phyloP scores from a whole-genome alignment of 305 asterid species.

The Withania somnifera region DNA sequence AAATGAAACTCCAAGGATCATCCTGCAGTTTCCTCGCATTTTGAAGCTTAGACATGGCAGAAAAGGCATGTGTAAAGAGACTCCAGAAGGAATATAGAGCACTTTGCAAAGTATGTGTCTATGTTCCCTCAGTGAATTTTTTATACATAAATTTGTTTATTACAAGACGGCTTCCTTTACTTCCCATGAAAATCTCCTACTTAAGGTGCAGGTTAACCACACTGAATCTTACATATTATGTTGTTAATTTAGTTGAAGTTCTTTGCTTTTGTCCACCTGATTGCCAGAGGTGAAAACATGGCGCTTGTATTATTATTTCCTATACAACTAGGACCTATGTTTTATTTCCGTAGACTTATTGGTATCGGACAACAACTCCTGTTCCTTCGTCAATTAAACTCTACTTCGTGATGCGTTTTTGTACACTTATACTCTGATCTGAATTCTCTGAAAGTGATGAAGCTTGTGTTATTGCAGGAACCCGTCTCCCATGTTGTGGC shows the following conservation, averaged over 20 bases:
- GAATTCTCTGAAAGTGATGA: neutral
- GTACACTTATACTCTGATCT: neutral
- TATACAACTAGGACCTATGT: neutral
- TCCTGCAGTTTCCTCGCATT: neutral
- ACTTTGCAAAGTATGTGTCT: slow-evolving; percentile 58
- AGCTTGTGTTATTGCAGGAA: slow-evolving; percentile 33
- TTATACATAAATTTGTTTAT: neutral
- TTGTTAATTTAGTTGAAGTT: neutral
- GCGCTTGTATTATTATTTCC: neutral
- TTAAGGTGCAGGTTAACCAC: neutral
- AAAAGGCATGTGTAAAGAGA: slow-evolving; percentile 76
- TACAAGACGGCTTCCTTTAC: neutral
- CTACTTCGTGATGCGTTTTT: neutral
- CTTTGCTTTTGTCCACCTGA: neutral
- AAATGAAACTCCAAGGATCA: neutral
- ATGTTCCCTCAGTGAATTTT: neutral
- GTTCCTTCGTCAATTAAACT: neutral
- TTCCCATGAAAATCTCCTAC: neutral
- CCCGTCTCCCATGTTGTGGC: slow-evolving; percentile 95
- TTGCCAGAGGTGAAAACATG: neutral
- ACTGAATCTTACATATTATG: neutral
- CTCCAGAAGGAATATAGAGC: slow-evolving; percentile 95
- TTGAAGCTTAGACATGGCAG: slow-evolving; percentile 39
- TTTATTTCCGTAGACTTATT: neutral
- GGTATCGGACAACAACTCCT: neutral